Base-by-base conservation (phyloP, 2,329 filamentous ascomycete genomes). In the Phaeosphaeria sp. region DNA sequence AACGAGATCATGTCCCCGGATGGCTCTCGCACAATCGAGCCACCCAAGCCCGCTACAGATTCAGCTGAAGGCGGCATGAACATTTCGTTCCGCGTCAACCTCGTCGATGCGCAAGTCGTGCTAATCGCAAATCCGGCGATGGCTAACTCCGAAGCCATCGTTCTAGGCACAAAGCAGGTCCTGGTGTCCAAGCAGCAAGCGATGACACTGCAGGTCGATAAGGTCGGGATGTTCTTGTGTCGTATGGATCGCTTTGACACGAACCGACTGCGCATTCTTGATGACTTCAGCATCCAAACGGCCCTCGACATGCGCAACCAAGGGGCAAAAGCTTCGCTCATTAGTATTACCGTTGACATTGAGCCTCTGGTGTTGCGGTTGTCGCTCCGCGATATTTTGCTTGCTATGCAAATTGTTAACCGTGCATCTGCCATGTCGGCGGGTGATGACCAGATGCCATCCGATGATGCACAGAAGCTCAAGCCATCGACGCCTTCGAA, bases 171-270 rank as follows among this genome's bases (percentile, higher is more conserved):
- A 1, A 96, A 97, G 74, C 93, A 99, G 75, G 88, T 98, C 13
- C 84, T 98, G 1, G 84, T 98, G 11, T 96, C 94, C 1, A 91
- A 96, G 69, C 96, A 99, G 75, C 92, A 98, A 79, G 92, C 94
- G 9, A 85, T 96, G 66, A 97, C 95, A 0, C 85, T 99, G 72
- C 94, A 99, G 72, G 88, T 99, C 2, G 93, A 92, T 7, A 89
- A 98, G 72, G 87, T 98, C 52, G 95, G 95, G 67, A 99, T 99
- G 95, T 99, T 97, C 76, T 79, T 99, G 30, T 99, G 96, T 73
- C 90, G 95, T 13, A 99, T 99, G 95, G 96, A 99, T 77, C 91
- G 89, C 62, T 98, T 98, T 67, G 94, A 99, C 66, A 93, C 91
- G 3, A 93, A 90, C 42, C 88, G 92, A 39, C 84, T 99, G 47